Evolutionary conservation across 768 basidiomycete genomes (phyloP).

Genomic region (Mycena latifolia): DNA sequence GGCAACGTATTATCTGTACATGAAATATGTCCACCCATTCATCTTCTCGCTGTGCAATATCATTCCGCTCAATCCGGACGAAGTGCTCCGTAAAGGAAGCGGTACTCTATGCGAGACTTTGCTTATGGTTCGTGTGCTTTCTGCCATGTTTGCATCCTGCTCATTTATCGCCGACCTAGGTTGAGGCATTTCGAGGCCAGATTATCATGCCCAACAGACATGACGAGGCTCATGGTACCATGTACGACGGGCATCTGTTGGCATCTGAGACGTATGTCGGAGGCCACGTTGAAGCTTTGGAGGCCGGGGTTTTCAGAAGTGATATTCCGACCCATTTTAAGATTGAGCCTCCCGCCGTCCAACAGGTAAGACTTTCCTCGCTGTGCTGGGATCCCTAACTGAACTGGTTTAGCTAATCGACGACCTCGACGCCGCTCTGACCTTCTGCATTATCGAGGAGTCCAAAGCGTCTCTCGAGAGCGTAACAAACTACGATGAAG

Average conservation of each 20-base stretch:
- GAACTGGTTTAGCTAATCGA: conserved; percentile 78
- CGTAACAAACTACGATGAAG: conserved; percentile 96
- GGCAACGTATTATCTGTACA: conserved; percentile 99
- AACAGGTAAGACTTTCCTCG: conserved; percentile 67
- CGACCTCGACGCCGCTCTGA: conserved; percentile 92
- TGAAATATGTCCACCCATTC: conserved; percentile 99
- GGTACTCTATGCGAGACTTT: conserved; percentile 98
- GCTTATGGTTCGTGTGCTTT: conserved; percentile 82
- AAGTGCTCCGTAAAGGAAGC: conserved; percentile 94
- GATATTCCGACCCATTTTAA: conserved; percentile 97
- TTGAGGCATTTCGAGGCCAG: conserved; percentile 91
- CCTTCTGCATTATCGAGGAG: conserved; percentile 91
- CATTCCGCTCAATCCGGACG: conserved; percentile 96
- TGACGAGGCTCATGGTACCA: conserved; percentile 91
- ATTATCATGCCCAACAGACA: conserved; percentile 99
- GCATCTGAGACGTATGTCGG: conserved; percentile 99
- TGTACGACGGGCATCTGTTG: conserved; percentile 97
- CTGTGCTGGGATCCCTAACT: neutral
- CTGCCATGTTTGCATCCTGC: conserved; percentile 1
- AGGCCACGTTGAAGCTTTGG: conserved; percentile 97
- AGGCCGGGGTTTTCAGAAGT: conserved; percentile 97
- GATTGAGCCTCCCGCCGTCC: conserved; percentile 87
- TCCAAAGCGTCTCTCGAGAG: conserved; percentile 80
- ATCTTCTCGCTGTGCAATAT: conserved; percentile 99
- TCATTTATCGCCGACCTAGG: conserved; percentile 60